Evolutionary conservation across 108 stramenopile genomes (phyloP), one percentile per base, ranked within the genome.

Genomic region (Stephanodiscus minutulus): DNA sequence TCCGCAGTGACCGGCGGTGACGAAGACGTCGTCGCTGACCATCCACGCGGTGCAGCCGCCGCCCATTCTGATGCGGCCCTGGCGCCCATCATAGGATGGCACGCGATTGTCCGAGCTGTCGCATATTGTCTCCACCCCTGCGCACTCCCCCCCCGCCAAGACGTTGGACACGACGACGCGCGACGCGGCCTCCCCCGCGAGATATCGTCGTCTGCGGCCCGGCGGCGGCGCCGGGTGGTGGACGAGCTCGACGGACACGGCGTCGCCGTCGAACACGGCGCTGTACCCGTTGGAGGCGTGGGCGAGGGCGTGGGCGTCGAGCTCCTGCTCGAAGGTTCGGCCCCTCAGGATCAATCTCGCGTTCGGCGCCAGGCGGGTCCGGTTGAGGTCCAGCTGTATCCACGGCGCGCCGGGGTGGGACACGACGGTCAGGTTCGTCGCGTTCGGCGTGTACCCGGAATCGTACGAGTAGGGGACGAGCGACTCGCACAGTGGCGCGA

Each of bases 1-100:
- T 18, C 62, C 62, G 46, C 64, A 64, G 44, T 64, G 64, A 18
- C 64, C 64, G 12, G 64, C 64, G 12, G 28, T 29, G 27, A 64
- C 21, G 27, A 48, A 64, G 4, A 47, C 64, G 15, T 17, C 8
- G 27, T 64, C 64, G 7, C 47, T 49, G 49, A 64, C 48, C 13
- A 64, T 8, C 64, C 64, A 64, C 27, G 29, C 64, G n/a, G 64
- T 64, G 47, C 64, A 64, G 9, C 9, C 13, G 11, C 63, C 63
- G 12, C 25, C 28, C 18, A 52, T 2, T 4, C 5, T 10, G 7
- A 55, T 25, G 7, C 46, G 25, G 39, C 63, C 63, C 63, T 48
- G 28, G 1, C 63, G 63, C 12, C 24, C 22, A n/a, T 64, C 63
- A 24, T n/a, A 29, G 27, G 63, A 64, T 1, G 43, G 63, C 44